Evolutionary conservation across 345 rosid genomes (phyloP).

Genomic region (Noccaea caerulescens): DNA sequence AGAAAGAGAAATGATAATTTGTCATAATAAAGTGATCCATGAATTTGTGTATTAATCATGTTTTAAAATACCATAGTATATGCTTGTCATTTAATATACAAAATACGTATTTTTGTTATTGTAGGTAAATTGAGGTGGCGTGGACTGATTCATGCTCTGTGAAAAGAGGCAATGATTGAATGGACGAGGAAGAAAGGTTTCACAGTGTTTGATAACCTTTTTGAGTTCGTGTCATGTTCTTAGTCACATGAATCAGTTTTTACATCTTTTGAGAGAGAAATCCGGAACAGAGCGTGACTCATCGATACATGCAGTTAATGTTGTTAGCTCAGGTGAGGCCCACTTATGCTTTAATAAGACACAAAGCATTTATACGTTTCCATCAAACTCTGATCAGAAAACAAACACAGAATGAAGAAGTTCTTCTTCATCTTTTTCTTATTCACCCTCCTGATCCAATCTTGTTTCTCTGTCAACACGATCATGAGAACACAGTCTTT

Average conservation of each 20-base stretch:
- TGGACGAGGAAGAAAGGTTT: constrained; percentile 32
- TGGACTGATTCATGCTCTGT: constrained; percentile 26
- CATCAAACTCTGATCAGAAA: constrained; percentile 30
- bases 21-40: too few species aligned
- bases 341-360: constrained; percentile 19
- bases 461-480: constrained; percentile 39
- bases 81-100: constrained; percentile 24
- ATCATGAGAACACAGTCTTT: constrained; percentile 43
- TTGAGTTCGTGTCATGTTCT: constrained; percentile 39
- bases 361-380: constrained; percentile 32
- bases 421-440: constrained; percentile 33
- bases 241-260: constrained; percentile 40
- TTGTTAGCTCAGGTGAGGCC: constrained; percentile 36
- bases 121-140: constrained; percentile 30
- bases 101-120: not conserved
- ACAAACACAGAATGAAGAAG: constrained; percentile 29
- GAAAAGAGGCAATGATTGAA: constrained; percentile 30
- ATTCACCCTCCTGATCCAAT: constrained; percentile 16
- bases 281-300: constrained; percentile 12
- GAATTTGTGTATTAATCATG: too few species aligned
- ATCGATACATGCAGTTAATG: constrained; percentile 28
- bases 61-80: not conserved
- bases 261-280: constrained; percentile 28
- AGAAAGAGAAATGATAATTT: too few species aligned
- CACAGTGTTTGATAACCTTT: constrained; percentile 25